Base-by-base conservation (phyloP, 2,329 filamentous ascomycete species). In the Trichoderma semiorbis region DNA sequence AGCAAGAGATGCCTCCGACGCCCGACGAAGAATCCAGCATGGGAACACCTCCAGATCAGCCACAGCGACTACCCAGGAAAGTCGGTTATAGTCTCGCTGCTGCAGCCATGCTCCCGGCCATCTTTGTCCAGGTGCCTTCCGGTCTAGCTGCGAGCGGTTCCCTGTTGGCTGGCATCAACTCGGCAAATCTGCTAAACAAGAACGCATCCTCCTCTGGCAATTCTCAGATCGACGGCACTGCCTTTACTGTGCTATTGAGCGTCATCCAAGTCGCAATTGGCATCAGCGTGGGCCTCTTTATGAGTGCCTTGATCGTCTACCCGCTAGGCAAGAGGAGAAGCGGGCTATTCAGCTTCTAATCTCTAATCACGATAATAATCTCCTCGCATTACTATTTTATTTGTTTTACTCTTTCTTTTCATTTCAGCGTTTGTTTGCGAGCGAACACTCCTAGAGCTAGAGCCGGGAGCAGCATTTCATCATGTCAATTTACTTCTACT, bases 41-140 rank as follows among this genome's bases (percentile, higher is more conserved):
- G 0, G 74, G 43, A 1, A 74, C 76, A 0, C 36, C 71, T n/a
- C 60, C 76, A 28, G 72, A 78, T 63, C 77, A 76, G 53, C 72
- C 76, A 21, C 75, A 74, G 64, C 60, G 78, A 72, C 77, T 80
- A 74, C 77, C 81, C n/a, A 80, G 85, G 7, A 81, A 84, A 7
- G 82, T 89, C 7, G 90, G 91, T 14, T 94, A 95, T 78, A 92
- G 92, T 1, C 88, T 97, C 3, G 94, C 94, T 0, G 94, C 94
- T 0, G 93, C 93, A 0, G 92, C 93, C 1, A 93, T 97, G 85
- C 83, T 97, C 11, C 94, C 94, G 0, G 94, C 92, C 6, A 97
- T 97, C 74, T 97, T 97, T 74, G 87, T 91, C 2, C 89, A 90
- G 74, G 89, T 91, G 30, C 89, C 89, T 0, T 88, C 86, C 24